Evolutionary conservation across 2,329 filamentous ascomycete genomes (phyloP).

Genomic region (Xylaria polymorpha): DNA sequence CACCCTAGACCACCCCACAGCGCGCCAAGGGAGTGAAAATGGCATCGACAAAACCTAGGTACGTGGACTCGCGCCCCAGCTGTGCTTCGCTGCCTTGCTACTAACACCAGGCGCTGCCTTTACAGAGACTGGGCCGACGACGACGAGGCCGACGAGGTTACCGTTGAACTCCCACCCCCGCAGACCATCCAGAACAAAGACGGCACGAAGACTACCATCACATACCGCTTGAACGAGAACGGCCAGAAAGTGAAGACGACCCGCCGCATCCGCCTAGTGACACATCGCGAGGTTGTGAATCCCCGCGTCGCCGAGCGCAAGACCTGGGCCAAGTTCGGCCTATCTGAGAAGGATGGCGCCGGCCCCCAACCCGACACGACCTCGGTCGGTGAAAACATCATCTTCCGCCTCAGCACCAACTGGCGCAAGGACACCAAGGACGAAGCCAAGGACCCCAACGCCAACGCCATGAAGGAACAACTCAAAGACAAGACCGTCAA

Average conservation of each 20-base stretch:
- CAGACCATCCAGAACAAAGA: conserved; percentile 97
- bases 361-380: conserved; percentile 92
- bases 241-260: conserved; percentile 98
- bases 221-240: conserved; percentile 89
- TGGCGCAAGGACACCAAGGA: conserved; percentile 92
- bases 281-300: conserved; percentile 94
- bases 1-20: background rate
- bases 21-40: conserved; percentile 29
- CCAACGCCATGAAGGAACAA: conserved; percentile 80
- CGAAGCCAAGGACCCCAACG: conserved; percentile 78
- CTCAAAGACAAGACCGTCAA: conserved; percentile 99
- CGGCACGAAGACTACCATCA: conserved; percentile 94
- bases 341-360: conserved; percentile 82
- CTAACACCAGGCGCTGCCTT: conserved; percentile 21
- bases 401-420: conserved; percentile 92
- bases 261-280: conserved; percentile 91
- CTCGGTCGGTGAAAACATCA: conserved; percentile 95
- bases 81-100: background rate
- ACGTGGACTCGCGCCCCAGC: conserved; percentile 3
- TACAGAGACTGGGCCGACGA: conserved; percentile 90
- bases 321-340: conserved; percentile 91
- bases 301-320: conserved; percentile 95
- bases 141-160: conserved; percentile 83
- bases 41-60: conserved; percentile 43
- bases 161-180: conserved; percentile 78